Evolutionary conservation across 1,139 yeast species (phyloP), one percentile per base, ranked within the genome.

Genomic region (Neolecta irregularis): DNA sequence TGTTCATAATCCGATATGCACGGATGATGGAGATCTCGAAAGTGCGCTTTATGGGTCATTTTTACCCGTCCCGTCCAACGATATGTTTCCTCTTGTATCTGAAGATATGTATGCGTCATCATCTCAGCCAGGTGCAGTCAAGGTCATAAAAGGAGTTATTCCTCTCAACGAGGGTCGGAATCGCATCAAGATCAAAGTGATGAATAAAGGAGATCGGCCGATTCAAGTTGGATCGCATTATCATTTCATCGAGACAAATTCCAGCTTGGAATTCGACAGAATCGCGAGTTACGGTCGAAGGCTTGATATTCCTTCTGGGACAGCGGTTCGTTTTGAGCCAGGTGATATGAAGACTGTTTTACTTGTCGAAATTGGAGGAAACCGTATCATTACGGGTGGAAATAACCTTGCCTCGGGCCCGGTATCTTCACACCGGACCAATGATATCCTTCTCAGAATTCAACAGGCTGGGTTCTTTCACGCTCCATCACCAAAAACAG

Each of bases 171-270:
- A 23, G 3, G 39, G 32, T 18, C 35, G 32, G 22, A 35, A 36
- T 25, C 33, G 41, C 17, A 38, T 32, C 13, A 8, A 25, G 12
- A 11, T 39, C 32, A 31, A 29, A 13, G 35, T 39, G 12, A 22
- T 31, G 8, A 39, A 39, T 12, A 29, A 32, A 5, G 41, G 41
- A 7, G 41, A 39, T 29, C 26, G 41, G 17, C 41, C 41, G 8
- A 39, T 39, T 18, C 41, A 39, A 15, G 41, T 39, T 12, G 41
- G 41, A 2, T 39, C 41, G 6, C 41, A 39, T 20, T 39, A 39
- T 22, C 41, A 39, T 16, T 29, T 39, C 16, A 30, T 39, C 7
- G 41, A 39, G 23, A 36, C 40, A 7, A 39, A 39, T 7, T 33
- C 36, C 6, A 34, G 36, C 8, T 24, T 39, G 19, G 24, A 31